These are phyloP conservation scores for Boletus rufocinnamomeus DNA, from an alignment of 768 basidiomycete genomes.

Conservation along the genomic window DNA sequence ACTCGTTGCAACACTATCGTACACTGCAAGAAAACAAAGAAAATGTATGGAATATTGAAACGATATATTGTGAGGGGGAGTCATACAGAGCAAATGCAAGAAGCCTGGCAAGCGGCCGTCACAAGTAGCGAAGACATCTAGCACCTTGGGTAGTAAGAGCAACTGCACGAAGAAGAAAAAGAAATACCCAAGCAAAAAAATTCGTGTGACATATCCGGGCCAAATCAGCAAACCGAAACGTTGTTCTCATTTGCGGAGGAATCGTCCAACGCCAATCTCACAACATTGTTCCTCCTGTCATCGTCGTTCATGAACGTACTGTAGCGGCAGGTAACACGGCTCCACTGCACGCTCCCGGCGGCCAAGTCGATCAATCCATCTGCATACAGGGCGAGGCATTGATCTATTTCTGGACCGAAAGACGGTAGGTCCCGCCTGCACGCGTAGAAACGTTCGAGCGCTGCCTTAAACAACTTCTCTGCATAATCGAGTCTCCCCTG, in stretches of 20 bases:
- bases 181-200: too few species aligned
- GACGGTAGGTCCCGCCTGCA: conserved; percentile 10
- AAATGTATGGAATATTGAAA: too few species aligned
- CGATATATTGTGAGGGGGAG: too few species aligned
- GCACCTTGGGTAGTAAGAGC: too few species aligned
- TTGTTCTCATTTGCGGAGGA: not conserved
- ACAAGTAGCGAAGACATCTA: too few species aligned
- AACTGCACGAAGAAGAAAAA: too few species aligned
- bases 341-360: conserved; percentile 16
- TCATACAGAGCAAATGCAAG: too few species aligned
- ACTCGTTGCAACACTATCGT: too few species aligned
- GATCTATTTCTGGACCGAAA: conserved; percentile 9
- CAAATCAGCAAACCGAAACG: not conserved
- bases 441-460: conserved; percentile 4
- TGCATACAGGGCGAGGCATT: conserved; percentile 5
- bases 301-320: conserved; percentile 10
- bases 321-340: conserved; percentile 14
- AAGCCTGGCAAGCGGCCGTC: too few species aligned
- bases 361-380: conserved; percentile 14
- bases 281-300: conserved; percentile 10
- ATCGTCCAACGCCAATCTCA: not conserved
- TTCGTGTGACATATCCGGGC: too few species aligned
- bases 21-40: too few species aligned
- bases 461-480: conserved; percentile 7
- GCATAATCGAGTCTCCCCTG: conserved; percentile 13